A percentile compares a stretch with the other conserved stretches of the same genome.
phyloP scores from a whole-genome alignment of 1,284 basidiomycete species.

The Leccinum subatratum region DNA sequence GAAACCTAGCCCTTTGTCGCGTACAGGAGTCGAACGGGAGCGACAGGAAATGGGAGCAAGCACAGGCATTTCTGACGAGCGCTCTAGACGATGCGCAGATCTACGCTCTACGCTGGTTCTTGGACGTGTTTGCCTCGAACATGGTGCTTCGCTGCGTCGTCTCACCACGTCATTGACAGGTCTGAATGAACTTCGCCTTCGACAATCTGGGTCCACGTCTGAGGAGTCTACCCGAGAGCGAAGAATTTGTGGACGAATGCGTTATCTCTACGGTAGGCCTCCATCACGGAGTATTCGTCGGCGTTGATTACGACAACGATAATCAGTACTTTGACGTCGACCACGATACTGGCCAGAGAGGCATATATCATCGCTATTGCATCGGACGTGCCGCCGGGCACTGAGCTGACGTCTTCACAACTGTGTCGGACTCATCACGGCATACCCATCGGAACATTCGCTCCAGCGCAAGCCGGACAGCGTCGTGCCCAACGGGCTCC shows the following conservation, averaged over 20 bases:
- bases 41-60: slow-evolving; percentile 49
- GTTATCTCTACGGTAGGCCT: no score
- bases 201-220: no score
- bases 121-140: no score
- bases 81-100: slow-evolving; percentile 54
- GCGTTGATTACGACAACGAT: slow-evolving; percentile 99
- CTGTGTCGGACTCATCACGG: slow-evolving; percentile 92
- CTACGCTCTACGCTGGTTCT: slow-evolving; percentile 25
- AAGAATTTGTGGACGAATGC: no score
- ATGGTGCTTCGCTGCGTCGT: no score
- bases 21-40: slow-evolving; percentile 40
- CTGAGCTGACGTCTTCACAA: slow-evolving; percentile 97
- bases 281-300: no score
- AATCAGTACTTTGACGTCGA: slow-evolving; percentile 99
- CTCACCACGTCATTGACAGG: no score
- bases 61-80: slow-evolving; percentile 51
- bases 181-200: no score
- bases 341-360: slow-evolving; percentile 97
- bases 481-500: slow-evolving; percentile 97
- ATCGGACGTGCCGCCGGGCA: slow-evolving; percentile 93
- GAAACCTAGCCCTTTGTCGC: slow-evolving; percentile 43
- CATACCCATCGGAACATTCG: slow-evolving; percentile 93
- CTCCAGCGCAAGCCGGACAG: slow-evolving; percentile 98
- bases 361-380: slow-evolving; percentile 90
- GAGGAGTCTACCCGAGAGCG: no score